Evolutionary conservation across 2,329 filamentous ascomycete species (phyloP), one percentile per base, ranked within the genome.

Genomic region (Coniochaeta sp.): DNA sequence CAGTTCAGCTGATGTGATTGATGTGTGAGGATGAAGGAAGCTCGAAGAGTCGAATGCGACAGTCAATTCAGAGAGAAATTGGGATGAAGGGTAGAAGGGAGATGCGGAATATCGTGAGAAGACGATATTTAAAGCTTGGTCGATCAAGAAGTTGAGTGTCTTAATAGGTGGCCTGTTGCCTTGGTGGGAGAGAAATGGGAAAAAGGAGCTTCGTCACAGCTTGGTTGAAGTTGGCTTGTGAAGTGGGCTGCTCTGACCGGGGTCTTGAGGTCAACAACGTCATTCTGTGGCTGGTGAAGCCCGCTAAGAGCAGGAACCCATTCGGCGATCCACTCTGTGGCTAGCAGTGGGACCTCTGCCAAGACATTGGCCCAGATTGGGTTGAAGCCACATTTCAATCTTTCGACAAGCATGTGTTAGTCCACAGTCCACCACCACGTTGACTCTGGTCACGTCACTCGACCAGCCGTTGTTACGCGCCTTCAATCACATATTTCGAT

Each of bases 261-360:
- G 47, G 49, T 45, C 35, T 9, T 4, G 10, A 26, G 18, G 33
- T 40, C 49, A 51, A 45, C 33, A 45, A 51, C 47, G 47, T 49
- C 47, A 49, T 49, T n/a, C 46, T 31, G 27, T 31, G 46, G 27
- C 53, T 55, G 52, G 35, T 32, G 14, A 7, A 22, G n/a, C n/a
- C n/a, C n/a, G n/a, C n/a, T n/a, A n/a, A n/a, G n/a, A n/a, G 28
- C 45, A 47, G 45, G 45, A n/a, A 22, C 6, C 22, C 38, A 8
- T 33, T 14, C n/a, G n/a, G 18, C 12, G 18, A 12, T 42, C 38
- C 38, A 42, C 38, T 24, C 13, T 42, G 38, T 42, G 38, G 38
- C 38, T 42, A 8, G 20, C n/a, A 22, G 18, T n/a, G n/a, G n/a
- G n/a, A n/a, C n/a, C n/a, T n/a, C n/a, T n/a, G n/a, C n/a, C n/a